phyloP scores from a whole-genome alignment of 23 red algal species.

The Porphyridium purpureum region DNA sequence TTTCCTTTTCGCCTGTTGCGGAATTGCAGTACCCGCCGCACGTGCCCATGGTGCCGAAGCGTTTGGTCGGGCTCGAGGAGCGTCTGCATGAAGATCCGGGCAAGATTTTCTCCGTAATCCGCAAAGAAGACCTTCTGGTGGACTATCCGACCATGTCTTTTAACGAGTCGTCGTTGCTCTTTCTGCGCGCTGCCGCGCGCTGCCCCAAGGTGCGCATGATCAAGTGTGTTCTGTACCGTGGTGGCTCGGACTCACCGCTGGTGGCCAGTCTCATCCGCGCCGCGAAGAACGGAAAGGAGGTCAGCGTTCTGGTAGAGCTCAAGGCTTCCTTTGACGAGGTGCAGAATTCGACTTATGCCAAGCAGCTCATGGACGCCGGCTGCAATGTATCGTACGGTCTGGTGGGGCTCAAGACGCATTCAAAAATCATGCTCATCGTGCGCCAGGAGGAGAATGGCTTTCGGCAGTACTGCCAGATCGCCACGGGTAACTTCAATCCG shows the following conservation, averaged over 20 bases:
- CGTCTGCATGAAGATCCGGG: slow-evolving; percentile 30
- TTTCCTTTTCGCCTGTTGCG: slow-evolving; percentile 35
- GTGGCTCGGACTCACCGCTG: slow-evolving; percentile 67
- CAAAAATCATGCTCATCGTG: slow-evolving; percentile 78
- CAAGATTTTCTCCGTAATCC: slow-evolving; percentile 58
- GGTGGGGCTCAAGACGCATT: slow-evolving; percentile 79
- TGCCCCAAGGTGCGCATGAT: slow-evolving; percentile 62
- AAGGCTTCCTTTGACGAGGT: slow-evolving; percentile 93
- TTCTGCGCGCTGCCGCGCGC: slow-evolving; percentile 56
- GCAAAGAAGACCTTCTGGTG: slow-evolving; percentile 56
- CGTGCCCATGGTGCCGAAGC: slow-evolving; percentile 31
- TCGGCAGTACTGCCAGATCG: slow-evolving; percentile 53
- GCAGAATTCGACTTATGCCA: slow-evolving; percentile 78
- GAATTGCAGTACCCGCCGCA: slow-evolving; percentile 39
- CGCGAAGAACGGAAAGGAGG: slow-evolving; percentile 87
- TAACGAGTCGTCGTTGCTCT: slow-evolving; percentile 52
- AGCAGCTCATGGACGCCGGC: slow-evolving; percentile 51
- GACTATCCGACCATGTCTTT: slow-evolving; percentile 69
- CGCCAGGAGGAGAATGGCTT: slow-evolving; percentile 60
- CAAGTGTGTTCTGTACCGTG: slow-evolving; percentile 78
- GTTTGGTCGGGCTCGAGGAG: slow-evolving; percentile 38
- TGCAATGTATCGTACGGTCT: slow-evolving; percentile 92
- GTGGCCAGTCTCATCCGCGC: slow-evolving; percentile 66
- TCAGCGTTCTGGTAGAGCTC: slow-evolving; percentile 86
- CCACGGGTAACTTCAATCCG: slow-evolving; percentile 92